Percentiles rank a stretch among this genome's conserved stretches.
Evolutionary conservation across 2,329 filamentous ascomycete species (phyloP).

Genomic region (Diaporthe amygdali): DNA sequence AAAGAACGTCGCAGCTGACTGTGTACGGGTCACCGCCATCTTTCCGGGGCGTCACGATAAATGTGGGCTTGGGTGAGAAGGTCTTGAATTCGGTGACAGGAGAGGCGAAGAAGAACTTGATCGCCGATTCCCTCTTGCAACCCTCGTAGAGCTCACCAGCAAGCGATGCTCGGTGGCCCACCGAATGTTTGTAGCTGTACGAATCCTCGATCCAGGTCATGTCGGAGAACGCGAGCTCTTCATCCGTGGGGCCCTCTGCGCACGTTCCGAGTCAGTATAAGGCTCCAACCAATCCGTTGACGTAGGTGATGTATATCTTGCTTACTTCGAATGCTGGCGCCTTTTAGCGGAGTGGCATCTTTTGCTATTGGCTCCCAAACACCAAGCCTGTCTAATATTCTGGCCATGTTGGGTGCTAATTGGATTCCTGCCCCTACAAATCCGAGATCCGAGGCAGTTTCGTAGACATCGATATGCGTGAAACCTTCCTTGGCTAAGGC

Average conservation of each 20-base stretch:
- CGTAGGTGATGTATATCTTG: not conserved
- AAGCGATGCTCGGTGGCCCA: conserved; percentile 66
- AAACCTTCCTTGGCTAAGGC: conserved; percentile 80
- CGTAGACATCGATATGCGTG: conserved; percentile 74
- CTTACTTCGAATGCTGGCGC: conserved; percentile 25
- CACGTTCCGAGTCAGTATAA: not conserved
- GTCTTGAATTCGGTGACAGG: conserved; percentile 52
- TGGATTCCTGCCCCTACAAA: conserved; percentile 89
- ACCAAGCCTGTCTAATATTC: conserved; percentile 64
- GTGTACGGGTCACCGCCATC: conserved; percentile 47
- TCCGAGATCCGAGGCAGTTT: conserved; percentile 73
- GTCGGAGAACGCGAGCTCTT: conserved; percentile 64
- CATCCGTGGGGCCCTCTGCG: conserved; percentile 59
- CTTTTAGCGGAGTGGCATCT: conserved; percentile 22
- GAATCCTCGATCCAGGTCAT: conserved; percentile 59
- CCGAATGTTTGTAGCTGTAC: conserved; percentile 69
- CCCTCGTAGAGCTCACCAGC: conserved; percentile 63
- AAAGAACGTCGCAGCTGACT: conserved; percentile 54
- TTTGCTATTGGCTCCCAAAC: conserved; percentile 24
- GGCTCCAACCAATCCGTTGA: no score
- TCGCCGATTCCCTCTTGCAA: conserved; percentile 57
- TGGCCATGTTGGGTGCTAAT: conserved; percentile 80
- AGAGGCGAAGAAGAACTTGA: conserved; percentile 63
- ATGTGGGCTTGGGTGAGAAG: conserved; percentile 55
- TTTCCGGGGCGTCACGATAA: conserved; percentile 53